Percentiles rank a stretch among this genome's conserved stretches.
These are phyloP conservation scores for Candida ficus DNA, from an alignment of 805 yeast genomes.

Conservation along the genomic window DNA sequence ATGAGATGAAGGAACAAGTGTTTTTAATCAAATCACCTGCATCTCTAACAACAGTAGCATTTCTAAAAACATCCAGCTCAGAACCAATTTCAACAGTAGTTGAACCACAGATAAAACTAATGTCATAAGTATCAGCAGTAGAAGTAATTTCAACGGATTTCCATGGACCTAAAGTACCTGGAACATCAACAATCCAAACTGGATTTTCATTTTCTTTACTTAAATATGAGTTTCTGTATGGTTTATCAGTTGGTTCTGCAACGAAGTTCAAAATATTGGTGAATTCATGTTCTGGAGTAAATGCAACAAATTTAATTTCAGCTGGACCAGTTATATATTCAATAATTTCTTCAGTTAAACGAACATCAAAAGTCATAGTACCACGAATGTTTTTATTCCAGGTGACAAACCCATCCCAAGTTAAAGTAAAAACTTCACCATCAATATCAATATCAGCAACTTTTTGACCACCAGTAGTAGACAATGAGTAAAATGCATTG, in stretches of 20 bases:
- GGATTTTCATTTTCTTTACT: conserved; percentile 2
- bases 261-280: conserved; percentile 1
- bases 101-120: conserved; percentile 2
- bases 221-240: conserved; percentile 6
- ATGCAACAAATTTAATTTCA: neutral
- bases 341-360: neutral
- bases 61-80: conserved; percentile 3
- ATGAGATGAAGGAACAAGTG: neutral
- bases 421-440: neutral
- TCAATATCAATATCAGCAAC: neutral
- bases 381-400: conserved; percentile 8
- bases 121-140: neutral
- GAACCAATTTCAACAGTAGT: conserved; percentile 1
- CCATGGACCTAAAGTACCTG: conserved; percentile 10
- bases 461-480: neutral
- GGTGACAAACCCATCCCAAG: conserved; percentile 3
- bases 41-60: conserved; percentile 1
- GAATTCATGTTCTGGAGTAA: conserved; percentile 4
- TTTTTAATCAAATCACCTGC: neutral
- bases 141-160: neutral
- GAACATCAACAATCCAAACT: conserved; percentile 9
- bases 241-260: conserved; percentile 6
- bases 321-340: conserved; percentile 1
- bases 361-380: conserved; percentile 4
- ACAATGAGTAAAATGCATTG: neutral